phyloP scores from a whole-genome alignment of 129 eudicot species.

The Arctium minus region DNA sequence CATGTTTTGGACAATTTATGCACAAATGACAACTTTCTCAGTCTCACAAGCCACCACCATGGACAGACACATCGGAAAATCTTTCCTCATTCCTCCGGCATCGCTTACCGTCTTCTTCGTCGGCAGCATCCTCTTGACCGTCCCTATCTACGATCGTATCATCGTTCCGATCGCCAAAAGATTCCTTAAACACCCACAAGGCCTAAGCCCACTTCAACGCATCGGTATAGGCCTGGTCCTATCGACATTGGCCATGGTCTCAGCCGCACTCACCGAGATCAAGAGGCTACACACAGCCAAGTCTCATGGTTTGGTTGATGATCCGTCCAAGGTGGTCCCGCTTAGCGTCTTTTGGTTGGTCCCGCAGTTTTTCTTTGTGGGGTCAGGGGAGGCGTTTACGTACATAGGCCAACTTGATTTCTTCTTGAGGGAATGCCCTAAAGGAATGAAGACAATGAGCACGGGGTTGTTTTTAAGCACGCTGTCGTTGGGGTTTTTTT shows the following conservation, averaged over 20 bases:
- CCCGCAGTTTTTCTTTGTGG: constrained; percentile 81
- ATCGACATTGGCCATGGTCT: constrained; percentile 59
- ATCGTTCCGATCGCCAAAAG: constrained; percentile 45
- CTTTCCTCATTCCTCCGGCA: constrained; percentile 75
- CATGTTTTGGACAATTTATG: constrained; percentile 80
- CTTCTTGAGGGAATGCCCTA: constrained; percentile 80
- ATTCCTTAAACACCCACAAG: constrained; percentile 54
- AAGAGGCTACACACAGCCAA: constrained; percentile 45
- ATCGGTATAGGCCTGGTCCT: constrained; percentile 60
- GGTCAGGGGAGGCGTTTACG: constrained; percentile 73
- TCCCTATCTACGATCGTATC: constrained; percentile 62
- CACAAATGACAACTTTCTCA: constrained; percentile 87
- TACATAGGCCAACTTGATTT: constrained; percentile 86
- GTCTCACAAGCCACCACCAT: constrained; percentile 76
- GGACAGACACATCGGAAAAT: constrained; percentile 68
- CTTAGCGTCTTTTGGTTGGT: constrained; percentile 65
- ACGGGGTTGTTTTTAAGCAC: constrained; percentile 74
- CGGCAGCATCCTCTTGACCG: constrained; percentile 61
- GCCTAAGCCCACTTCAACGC: constrained; percentile 72
- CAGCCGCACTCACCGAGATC: constrained; percentile 63
- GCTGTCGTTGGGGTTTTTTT: constrained; percentile 65
- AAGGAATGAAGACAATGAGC: constrained; percentile 92
- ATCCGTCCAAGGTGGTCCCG: constrained; percentile 35
- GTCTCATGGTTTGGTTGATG: constrained; percentile 38
- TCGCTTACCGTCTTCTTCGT: constrained; percentile 76